phyloP scores from a whole-genome alignment of 2,329 filamentous ascomycete genomes.

The Fusarium tricinctum region DNA sequence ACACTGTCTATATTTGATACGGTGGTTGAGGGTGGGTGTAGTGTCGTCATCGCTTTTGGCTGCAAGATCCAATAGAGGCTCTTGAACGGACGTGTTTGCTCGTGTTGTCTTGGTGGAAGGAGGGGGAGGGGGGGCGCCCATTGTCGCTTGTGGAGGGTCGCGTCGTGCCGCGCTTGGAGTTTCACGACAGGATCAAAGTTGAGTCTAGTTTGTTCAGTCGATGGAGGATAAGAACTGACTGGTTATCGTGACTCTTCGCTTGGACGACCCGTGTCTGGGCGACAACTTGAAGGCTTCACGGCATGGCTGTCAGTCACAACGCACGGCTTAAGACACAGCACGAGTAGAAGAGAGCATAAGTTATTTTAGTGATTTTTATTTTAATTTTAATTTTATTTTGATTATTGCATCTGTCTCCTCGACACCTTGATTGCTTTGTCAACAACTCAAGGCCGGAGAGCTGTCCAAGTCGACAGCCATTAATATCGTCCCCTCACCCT shows the following conservation, averaged over 20 bases:
- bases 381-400: slow-evolving; percentile 27
- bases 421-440: slow-evolving; percentile 23
- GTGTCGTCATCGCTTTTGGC: slow-evolving; percentile 14
- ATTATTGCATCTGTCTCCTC: slow-evolving; percentile 31
- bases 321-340: background rate
- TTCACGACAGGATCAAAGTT: slow-evolving; percentile 9
- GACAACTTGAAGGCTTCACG: slow-evolving; percentile 15
- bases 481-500: slow-evolving; percentile 36
- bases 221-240: slow-evolving; percentile 1
- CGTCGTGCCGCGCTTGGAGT: slow-evolving; percentile 28
- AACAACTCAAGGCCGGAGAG: slow-evolving; percentile 41
- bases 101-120: slow-evolving; percentile 10
- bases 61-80: background rate
- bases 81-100: slow-evolving; percentile 5
- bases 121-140: background rate
- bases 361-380: slow-evolving; percentile 34
- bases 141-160: slow-evolving; percentile 30
- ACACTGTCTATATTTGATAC: background rate
- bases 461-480: slow-evolving; percentile 43
- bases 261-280: slow-evolving; percentile 30
- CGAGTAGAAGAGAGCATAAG: background rate
- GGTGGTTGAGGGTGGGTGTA: background rate
- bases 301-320: slow-evolving; percentile 22
- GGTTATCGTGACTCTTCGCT: slow-evolving; percentile 26
- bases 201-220: background rate